Base-by-base conservation (phyloP, 257 asterid genomes). In the Mitragyna speciosa region DNA sequence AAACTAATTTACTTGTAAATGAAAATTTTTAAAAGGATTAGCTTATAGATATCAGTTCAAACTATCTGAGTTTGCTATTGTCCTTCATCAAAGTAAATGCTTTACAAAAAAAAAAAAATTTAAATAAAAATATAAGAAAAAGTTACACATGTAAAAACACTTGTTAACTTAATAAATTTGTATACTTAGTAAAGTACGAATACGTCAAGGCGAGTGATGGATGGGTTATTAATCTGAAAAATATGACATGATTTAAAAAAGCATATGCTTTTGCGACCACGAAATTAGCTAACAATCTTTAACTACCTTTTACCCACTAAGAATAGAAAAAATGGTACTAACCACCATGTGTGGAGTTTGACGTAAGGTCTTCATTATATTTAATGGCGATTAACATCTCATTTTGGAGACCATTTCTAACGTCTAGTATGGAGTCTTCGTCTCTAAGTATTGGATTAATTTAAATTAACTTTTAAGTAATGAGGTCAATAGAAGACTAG, bases 231-330 rank as follows among this genome's bases (percentile, higher is more conserved):
- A 45, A 9, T 45, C 6, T 56, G 26, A 56, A 6, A 22, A 22
- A 56, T 56, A n/a, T 33, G 43, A 67, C 20, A 22, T 33, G 72
- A 67, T 33, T 67, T 67, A 45, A 66, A 66, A n/a, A 30, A 31
- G 72, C 28, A 68, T 1, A 43, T 33, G 72, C 48, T 26, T 36
- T 69, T 69, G 51, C 51, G 9, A 39, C 73, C 16, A 39, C 51
- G 51, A 69, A 69, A 39, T 39, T 6, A 11, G 7, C 63, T 15
- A 63, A 17, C 73, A 63, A 63, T 48, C 33, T 76, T 64, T 48
- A 76, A 76, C 80, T 30, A 76, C 73, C 31, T 48, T 65, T 48
- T 58, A 76, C 47, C 80, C 51, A 54, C 67, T 10, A 45, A 47
- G 2, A 19, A 64, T 45, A 20, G 28, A 56, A 56, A 56, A 56